Evolutionary conservation across 345 rosid genomes (phyloP).

Genomic region (Boechera retrofracta): DNA sequence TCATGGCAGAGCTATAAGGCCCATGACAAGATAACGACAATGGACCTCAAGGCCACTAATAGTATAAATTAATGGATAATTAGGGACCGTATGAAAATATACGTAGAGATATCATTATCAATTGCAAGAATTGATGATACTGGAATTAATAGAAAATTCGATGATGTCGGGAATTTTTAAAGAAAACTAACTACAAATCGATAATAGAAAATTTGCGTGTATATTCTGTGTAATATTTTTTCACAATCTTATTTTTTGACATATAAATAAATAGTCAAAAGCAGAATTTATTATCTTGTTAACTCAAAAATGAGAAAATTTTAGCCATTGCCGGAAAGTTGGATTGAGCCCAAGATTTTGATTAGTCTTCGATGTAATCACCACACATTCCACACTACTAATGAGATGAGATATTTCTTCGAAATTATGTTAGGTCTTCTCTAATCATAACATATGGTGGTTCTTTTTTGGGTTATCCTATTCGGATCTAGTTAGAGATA

Average conservation of each 20-base stretch:
- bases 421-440: not conserved
- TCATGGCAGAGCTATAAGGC: not conserved
- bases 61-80: not conserved
- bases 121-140: not conserved
- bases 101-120: not conserved
- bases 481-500: not conserved
- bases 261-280: not conserved
- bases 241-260: not conserved
- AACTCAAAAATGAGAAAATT: not conserved
- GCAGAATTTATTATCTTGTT: not conserved
- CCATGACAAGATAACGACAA: not conserved
- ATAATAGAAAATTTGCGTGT: not conserved
- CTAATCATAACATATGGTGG: not conserved
- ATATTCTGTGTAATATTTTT: not conserved
- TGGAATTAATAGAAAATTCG: not conserved
- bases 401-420: constrained; percentile 5
- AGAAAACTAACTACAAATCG: not conserved
- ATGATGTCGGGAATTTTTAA: not conserved
- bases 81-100: not conserved
- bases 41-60: constrained; percentile 11
- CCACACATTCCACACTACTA: not conserved
- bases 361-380: not conserved
- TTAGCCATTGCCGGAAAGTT: not conserved
- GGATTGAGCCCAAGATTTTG: not conserved
- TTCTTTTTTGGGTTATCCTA: not conserved